Conservation (phyloP, 495 filamentous ascomycete species). For the Lepidopterella palustris region DNA sequence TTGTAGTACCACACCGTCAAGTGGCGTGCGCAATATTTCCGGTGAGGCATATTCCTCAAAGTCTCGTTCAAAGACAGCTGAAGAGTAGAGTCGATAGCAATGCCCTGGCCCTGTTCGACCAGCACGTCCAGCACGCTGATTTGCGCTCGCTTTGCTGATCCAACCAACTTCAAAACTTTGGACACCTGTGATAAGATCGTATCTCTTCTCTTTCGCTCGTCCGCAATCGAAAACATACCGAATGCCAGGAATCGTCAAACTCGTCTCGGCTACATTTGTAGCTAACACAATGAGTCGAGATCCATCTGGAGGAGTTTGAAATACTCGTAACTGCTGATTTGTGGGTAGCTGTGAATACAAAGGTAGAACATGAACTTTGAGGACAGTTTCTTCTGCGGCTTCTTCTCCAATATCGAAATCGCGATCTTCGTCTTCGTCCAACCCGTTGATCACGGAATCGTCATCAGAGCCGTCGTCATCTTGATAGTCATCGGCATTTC, state of each 20-base stretch:
- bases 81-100: constrained; percentile 90
- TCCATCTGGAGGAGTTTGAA: constrained; percentile 76
- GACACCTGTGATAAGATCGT: constrained; percentile 75
- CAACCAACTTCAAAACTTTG: constrained; percentile 93
- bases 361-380: constrained; percentile 75
- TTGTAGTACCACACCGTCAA: constrained; percentile 87
- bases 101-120: constrained; percentile 94
- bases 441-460: constrained; percentile 37
- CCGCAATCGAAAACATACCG: constrained; percentile 95
- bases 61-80: constrained; percentile 86
- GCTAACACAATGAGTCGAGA: constrained; percentile 85
- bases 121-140: constrained; percentile 87
- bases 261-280: constrained; percentile 96
- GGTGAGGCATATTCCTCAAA: constrained; percentile 81
- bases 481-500: constrained; percentile 25
- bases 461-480: constrained; percentile 38
- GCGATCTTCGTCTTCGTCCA: constrained; percentile 49
- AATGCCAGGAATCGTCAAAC: constrained; percentile 91
- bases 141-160: constrained; percentile 96
- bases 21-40: constrained; percentile 85
- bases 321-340: constrained; percentile 88
- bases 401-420: constrained; percentile 54
- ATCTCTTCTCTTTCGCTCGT: constrained; percentile 83
- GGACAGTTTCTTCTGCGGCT: constrained; percentile 40
- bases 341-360: constrained; percentile 93